Evolutionary conservation across 805 yeast species (phyloP).

Genomic region (Pichia scutulata): DNA sequence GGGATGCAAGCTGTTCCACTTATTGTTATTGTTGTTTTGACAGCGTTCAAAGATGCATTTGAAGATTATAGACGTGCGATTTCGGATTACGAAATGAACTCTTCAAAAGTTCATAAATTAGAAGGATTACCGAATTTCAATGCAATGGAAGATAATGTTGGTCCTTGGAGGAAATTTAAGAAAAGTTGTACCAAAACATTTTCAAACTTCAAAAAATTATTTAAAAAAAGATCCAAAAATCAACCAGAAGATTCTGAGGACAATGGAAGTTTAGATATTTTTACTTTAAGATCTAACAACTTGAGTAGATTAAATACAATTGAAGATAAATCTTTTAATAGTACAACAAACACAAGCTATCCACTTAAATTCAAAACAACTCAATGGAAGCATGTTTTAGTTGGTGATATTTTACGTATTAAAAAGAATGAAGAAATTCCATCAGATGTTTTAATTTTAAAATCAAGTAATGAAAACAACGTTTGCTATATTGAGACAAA

Average conservation of each 20-base stretch:
- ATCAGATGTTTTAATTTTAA: slow-evolving; percentile 58
- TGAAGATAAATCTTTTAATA: neutral
- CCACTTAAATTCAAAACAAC: slow-evolving; percentile 25
- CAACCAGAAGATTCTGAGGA: slow-evolving; percentile 1
- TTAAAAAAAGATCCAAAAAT: slow-evolving; percentile 10
- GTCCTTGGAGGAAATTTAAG: slow-evolving; percentile 63
- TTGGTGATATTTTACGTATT: slow-evolving; percentile 67
- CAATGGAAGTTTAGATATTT: slow-evolving; percentile 3
- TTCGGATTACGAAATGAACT: slow-evolving; percentile 63
- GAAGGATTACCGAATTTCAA: slow-evolving; percentile 50
- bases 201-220: slow-evolving; percentile 2
- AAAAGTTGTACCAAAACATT: slow-evolving; percentile 38
- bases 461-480: slow-evolving; percentile 63
- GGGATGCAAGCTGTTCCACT: slow-evolving; percentile 75
- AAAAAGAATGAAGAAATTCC: slow-evolving; percentile 74
- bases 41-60: slow-evolving; percentile 70
- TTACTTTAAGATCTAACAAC: slow-evolving; percentile 1
- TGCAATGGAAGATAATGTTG: slow-evolving; percentile 44
- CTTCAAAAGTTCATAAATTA: slow-evolving; percentile 52
- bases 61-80: slow-evolving; percentile 65
- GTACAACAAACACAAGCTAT: slow-evolving; percentile 19
- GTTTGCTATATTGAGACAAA: slow-evolving; percentile 64
- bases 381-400: slow-evolving; percentile 60
- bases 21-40: slow-evolving; percentile 66
- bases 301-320: neutral